Conservation (phyloP, 345 rosid species). For the Anastatica hierochuntica region DNA sequence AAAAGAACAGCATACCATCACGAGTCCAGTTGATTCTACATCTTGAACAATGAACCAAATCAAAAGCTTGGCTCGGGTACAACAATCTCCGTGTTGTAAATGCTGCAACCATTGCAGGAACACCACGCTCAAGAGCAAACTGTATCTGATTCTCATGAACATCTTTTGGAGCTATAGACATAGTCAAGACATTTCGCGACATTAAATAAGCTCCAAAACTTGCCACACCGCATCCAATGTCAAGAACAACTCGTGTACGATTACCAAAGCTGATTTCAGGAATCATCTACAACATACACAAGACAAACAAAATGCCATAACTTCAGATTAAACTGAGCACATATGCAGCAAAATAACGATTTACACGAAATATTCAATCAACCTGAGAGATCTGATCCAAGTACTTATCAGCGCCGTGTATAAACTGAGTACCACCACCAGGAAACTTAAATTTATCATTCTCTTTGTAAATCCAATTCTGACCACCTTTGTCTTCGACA, state of each 20-base stretch:
- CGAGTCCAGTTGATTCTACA: conserved; percentile 99
- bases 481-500: conserved; percentile 95
- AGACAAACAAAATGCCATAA: conserved; percentile 9
- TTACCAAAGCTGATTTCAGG: conserved; percentile 70
- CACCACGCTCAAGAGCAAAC: conserved; percentile 98
- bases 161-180: conserved; percentile 98
- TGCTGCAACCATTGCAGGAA: conserved; percentile 97
- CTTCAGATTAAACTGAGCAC: conserved; percentile 9
- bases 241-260: conserved; percentile 63
- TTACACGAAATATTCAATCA: background rate
- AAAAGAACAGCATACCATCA: conserved; percentile 56
- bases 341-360: background rate
- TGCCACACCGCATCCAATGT: conserved; percentile 96
- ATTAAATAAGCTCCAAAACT: conserved; percentile 97
- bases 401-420: conserved; percentile 90
- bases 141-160: conserved; percentile 98
- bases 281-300: conserved; percentile 51
- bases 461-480: conserved; percentile 71
- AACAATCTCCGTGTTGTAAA: conserved; percentile 65
- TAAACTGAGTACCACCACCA: conserved; percentile 97
- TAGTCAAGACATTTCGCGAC: conserved; percentile 58
- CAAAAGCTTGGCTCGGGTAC: conserved; percentile 97
- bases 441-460: conserved; percentile 89
- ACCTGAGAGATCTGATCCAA: conserved; percentile 84
- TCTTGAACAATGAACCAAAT: conserved; percentile 92